These are phyloP conservation scores for Chlamydomonas eustigma DNA, from an alignment of 139 green algal species.

Conservation along the genomic window DNA sequence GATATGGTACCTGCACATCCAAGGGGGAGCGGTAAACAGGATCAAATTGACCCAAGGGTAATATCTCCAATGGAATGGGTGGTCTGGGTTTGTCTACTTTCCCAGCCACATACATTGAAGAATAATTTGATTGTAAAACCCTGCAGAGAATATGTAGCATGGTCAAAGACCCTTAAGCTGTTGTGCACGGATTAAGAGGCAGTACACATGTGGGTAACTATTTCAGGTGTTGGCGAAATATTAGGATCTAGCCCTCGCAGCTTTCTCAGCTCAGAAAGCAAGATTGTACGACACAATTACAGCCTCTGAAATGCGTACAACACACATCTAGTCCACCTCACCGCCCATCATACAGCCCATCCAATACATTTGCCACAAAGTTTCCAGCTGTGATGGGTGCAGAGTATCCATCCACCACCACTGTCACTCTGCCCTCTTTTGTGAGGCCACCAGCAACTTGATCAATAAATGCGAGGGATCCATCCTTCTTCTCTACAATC, in stretches of 20 bases:
- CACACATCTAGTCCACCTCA: slow-evolving; percentile 8
- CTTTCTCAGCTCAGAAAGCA: too few relatives aligned
- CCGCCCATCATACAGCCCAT: slow-evolving; percentile 60
- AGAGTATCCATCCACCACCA: slow-evolving; percentile 79
- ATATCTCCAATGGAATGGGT: slow-evolving; percentile 75
- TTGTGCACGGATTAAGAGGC: too few relatives aligned
- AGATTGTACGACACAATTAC: too few relatives aligned
- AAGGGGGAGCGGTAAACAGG: slow-evolving; percentile 70
- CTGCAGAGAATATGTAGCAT: too few relatives aligned
- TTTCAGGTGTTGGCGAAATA: too few relatives aligned
- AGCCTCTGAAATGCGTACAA: too few relatives aligned
- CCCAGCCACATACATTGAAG: slow-evolving; percentile 24
- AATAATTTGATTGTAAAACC: slow-evolving; percentile 30
- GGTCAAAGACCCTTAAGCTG: too few relatives aligned
- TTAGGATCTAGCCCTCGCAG: too few relatives aligned
- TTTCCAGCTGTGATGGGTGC: slow-evolving; percentile 75
- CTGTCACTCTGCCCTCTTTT: slow-evolving; percentile 20
- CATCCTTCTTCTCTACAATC: slow-evolving; percentile 47
- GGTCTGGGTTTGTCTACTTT: background rate
- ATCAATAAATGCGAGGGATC: slow-evolving; percentile 39
- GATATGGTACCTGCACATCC: slow-evolving; percentile 64
- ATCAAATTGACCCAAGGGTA: slow-evolving; percentile 74
- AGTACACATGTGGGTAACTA: too few relatives aligned
- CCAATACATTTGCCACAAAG: slow-evolving; percentile 69
- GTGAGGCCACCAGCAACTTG: slow-evolving; percentile 26